Evolutionary conservation across 2,329 filamentous ascomycete species (phyloP).

Genomic region (Aspergillus thermomutatus): DNA sequence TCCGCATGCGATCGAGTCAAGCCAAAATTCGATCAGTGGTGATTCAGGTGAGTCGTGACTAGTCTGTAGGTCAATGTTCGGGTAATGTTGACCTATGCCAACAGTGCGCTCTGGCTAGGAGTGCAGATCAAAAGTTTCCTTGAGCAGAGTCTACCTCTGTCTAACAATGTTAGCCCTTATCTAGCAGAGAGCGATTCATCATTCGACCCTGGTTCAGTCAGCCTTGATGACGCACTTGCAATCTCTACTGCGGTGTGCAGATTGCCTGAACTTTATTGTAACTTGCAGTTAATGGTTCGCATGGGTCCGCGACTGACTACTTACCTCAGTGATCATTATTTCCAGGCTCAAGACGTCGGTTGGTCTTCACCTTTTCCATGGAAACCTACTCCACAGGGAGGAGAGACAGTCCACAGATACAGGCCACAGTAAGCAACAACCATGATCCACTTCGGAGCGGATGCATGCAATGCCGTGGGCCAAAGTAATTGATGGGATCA

Average conservation of each 20-base stretch:
- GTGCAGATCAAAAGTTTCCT: neutral
- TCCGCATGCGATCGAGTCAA: neutral
- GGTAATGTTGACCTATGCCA: neutral
- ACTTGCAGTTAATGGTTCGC: too few species aligned
- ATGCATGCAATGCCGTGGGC: conserved; percentile 15
- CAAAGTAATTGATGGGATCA: neutral
- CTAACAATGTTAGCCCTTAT: too few species aligned
- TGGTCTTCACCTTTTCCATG: neutral
- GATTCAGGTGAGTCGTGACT: too few species aligned
- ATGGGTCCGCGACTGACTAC: too few species aligned
- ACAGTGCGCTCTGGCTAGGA: neutral
- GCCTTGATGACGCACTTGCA: too few species aligned
- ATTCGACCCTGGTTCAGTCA: too few species aligned
- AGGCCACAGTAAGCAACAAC: neutral
- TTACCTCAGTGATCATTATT: too few species aligned
- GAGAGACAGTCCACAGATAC: neutral
- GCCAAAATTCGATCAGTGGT: too few species aligned
- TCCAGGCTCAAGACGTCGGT: too few species aligned
- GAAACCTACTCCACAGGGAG: neutral
- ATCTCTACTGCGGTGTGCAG: too few species aligned
- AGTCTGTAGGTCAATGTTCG: neutral
- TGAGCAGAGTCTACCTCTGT: neutral
- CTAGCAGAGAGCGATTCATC: too few species aligned
- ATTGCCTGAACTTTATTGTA: too few species aligned
- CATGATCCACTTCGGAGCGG: conserved; percentile 12